Evolutionary conservation across 2,329 filamentous ascomycete species (phyloP), one percentile per base, ranked within the genome.

Genomic region (Epichloe sylvatica): DNA sequence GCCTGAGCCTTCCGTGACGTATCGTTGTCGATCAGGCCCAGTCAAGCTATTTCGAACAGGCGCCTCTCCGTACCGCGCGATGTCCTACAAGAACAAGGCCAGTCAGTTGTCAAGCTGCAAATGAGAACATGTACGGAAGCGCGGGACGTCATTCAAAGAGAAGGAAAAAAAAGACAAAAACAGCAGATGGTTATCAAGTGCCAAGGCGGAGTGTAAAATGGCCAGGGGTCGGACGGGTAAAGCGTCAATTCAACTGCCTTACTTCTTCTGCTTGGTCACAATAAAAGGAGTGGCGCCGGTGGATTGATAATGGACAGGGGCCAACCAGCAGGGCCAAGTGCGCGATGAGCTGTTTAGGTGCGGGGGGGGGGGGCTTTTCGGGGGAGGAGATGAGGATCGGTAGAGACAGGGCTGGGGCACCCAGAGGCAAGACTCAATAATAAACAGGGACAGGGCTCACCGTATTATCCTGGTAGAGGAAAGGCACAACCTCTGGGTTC

Each of bases 401-500:
- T 46, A 21, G 13, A 25, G 7, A 44, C n/a, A 37, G 42, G 39
- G n/a, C 30, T 34, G 25, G 25, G 42, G 30, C 23, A 45, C 17
- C 15, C 19, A 45, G 17, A 23, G 35, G 41, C 19, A 25, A 17
- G 47, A 49, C 48, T 5, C 17, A 53, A 52, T 41, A 51, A 49
- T 7, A 21, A 37, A 33, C 13, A 54, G 36, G 35, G 23, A 30
- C n/a, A 42, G 15, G 19, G 45, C 81, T 72, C 66, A 86, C 83
- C 70, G 86, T 63, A 51, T 68, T 69, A 52, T 92, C 87, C 67
- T 97, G 92, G 63, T 92, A 97, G 54, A 94, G 76, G 76, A 95
- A 98, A n/a, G 92, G 92, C 38, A 94, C 92, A 51, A 98, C 89
- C 67, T 97, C 91, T 60, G 87, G 92, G 12, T 86, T 87, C 40